These are phyloP conservation scores for Chrysanthemum lavandulifolium DNA, from an alignment of 129 eudicot genomes.

Conservation along the genomic window DNA sequence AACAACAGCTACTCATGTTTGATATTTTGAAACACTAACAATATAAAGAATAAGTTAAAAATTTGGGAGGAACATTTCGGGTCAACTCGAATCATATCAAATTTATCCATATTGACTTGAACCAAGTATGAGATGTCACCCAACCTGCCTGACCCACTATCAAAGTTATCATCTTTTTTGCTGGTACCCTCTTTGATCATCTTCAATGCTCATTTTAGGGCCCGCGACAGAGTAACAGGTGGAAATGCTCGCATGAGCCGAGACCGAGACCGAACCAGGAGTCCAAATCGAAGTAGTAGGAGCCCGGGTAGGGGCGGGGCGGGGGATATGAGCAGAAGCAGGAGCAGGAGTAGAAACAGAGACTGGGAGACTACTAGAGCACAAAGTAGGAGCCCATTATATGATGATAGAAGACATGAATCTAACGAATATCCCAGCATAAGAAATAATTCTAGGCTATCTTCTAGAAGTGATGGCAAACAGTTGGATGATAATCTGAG, in stretches of 20 bases:
- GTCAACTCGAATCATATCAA: conserved; percentile 1
- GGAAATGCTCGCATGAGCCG: conserved; percentile 18
- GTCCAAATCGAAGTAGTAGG: conserved; percentile 18
- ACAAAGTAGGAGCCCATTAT: conserved; percentile 48
- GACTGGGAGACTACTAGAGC: conserved; percentile 37
- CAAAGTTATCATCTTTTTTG: not conserved
- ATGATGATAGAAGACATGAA: conserved; percentile 45
- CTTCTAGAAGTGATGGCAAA: conserved; percentile 37
- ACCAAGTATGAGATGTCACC: too few relatives aligned
- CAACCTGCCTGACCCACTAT: not conserved
- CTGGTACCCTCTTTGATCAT: too few relatives aligned
- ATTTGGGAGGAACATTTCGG: not conserved
- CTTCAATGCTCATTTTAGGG: conserved; percentile 15
- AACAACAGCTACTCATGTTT: not conserved
- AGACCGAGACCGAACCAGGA: conserved; percentile 9
- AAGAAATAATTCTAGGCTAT: conserved; percentile 36
- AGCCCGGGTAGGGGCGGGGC: conserved; percentile 24
- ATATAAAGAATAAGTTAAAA: not conserved
- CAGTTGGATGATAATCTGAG: conserved; percentile 19
- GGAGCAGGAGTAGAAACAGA: conserved; percentile 53
- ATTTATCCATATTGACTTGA: not conserved
- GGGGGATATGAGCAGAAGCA: conserved; percentile 36
- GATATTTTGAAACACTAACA: not conserved
- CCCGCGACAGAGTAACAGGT: conserved; percentile 24
- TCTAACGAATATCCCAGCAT: conserved; percentile 36